Evolutionary conservation across 2,329 filamentous ascomycete species (phyloP).

Genomic region (Colletotrichum somersetense): DNA sequence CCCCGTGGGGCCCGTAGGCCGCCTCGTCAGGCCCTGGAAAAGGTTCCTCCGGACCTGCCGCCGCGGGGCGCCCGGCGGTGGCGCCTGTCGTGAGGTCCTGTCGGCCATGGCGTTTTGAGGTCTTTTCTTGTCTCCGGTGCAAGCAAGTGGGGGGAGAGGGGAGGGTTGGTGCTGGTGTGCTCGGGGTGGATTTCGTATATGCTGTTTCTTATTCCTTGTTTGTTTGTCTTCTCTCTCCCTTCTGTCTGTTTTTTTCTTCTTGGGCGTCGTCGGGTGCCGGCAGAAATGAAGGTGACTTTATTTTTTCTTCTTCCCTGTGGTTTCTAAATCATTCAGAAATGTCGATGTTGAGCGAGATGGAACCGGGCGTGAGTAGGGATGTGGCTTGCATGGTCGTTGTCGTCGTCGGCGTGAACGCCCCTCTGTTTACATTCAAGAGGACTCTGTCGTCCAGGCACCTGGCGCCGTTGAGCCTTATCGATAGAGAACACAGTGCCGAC

Average conservation of each 20-base stretch:
- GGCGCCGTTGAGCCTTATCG: slow-evolving; percentile 21
- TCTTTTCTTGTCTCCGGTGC: neutral
- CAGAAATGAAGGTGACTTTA: no score
- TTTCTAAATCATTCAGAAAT: slow-evolving; percentile 6
- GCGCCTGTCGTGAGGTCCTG: slow-evolving; percentile 27
- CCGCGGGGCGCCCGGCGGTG: slow-evolving; percentile 35
- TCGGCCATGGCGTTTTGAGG: slow-evolving; percentile 27
- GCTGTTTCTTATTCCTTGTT: neutral
- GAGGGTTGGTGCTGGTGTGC: neutral
- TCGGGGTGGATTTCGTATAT: neutral
- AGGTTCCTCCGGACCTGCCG: slow-evolving; percentile 64
- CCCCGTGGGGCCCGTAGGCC: slow-evolving; percentile 59
- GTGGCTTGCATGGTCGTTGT: slow-evolving; percentile 1
- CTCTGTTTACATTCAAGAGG: slow-evolving; percentile 40
- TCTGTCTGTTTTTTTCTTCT: neutral
- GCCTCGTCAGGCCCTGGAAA: slow-evolving; percentile 70
- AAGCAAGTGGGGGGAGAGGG: neutral
- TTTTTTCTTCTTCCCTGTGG: neutral
- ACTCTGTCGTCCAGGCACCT: slow-evolving; percentile 39
- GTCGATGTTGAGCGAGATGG: slow-evolving; percentile 1
- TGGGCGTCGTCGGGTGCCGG: neutral
- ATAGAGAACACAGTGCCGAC: slow-evolving; percentile 21
- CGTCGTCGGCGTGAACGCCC: neutral
- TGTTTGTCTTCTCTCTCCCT: neutral
- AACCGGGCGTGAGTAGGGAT: slow-evolving; percentile 1